Conservation (phyloP, 257 asterid genomes). For the Striga asiatica region DNA sequence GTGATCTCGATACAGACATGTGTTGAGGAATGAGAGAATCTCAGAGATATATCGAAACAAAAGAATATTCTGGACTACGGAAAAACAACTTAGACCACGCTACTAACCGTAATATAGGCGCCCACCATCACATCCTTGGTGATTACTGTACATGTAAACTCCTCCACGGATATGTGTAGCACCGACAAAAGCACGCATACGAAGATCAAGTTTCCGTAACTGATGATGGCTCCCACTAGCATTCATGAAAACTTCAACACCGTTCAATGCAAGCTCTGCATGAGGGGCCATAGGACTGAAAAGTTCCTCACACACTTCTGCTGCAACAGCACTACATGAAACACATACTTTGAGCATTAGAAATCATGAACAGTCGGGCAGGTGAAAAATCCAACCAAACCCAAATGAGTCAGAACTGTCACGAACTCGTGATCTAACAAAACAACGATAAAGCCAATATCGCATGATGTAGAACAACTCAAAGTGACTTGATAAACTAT, state of each 20-base stretch:
- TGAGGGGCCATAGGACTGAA: slow-evolving; percentile 90
- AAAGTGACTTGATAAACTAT: not conserved
- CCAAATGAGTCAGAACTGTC: not conserved
- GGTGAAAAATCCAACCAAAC: not conserved
- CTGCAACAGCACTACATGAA: slow-evolving; percentile 77
- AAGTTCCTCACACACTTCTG: slow-evolving; percentile 94
- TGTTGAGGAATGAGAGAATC: slow-evolving; percentile 10
- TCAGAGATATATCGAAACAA: not conserved
- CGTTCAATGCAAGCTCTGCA: slow-evolving; percentile 85
- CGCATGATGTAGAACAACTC: not conserved
- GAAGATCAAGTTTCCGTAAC: slow-evolving; percentile 78
- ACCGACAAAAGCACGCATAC: slow-evolving; percentile 78
- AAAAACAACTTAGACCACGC: slow-evolving; percentile 3
- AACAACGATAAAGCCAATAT: slow-evolving; percentile 6
- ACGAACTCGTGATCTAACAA: not conserved
- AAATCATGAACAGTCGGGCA: slow-evolving; percentile 1
- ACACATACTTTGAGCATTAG: slow-evolving; percentile 16
- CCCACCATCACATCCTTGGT: slow-evolving; percentile 96
- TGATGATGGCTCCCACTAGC: slow-evolving; percentile 99
- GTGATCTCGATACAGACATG: too few relatives aligned
- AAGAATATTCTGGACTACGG: not conserved
- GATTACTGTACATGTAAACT: slow-evolving; percentile 93
- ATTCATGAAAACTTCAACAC: slow-evolving; percentile 89
- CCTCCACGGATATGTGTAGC: slow-evolving; percentile 99
- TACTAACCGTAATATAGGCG: slow-evolving; percentile 85